A percentile compares a stretch with the other conserved stretches of the same genome.
These are phyloP conservation scores for Mycena crocata DNA, from an alignment of 768 basidiomycete genomes.

Conservation along the genomic window DNA sequence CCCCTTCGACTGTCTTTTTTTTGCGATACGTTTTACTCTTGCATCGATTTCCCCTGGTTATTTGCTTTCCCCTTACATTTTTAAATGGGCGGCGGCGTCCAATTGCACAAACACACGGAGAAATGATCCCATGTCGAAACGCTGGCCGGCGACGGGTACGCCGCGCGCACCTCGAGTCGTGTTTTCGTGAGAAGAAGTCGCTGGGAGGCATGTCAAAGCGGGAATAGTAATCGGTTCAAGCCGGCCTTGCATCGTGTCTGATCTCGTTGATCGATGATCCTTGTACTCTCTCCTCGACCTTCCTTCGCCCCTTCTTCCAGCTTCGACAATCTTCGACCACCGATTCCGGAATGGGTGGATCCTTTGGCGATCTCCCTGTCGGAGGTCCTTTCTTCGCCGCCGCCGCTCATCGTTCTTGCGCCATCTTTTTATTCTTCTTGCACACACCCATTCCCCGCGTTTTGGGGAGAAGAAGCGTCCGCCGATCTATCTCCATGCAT, in stretches of 20 bases:
- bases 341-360: conserved; percentile 27
- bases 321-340: conserved; percentile 17
- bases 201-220: conserved; percentile 11
- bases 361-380: conserved; percentile 19
- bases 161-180: conserved; percentile 9
- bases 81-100: conserved; percentile 21
- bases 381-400: conserved; percentile 17
- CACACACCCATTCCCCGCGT: conserved; percentile 12
- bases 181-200: conserved; percentile 20
- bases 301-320: not conserved
- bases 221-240: conserved; percentile 11
- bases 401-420: conserved; percentile 19
- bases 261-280: conserved; percentile 37
- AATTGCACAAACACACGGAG: conserved; percentile 11
- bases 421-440: conserved; percentile 20
- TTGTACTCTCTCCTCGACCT: not conserved
- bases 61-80: conserved; percentile 44
- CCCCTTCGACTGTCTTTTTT: conserved; percentile 39
- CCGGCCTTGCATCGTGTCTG: conserved; percentile 35
- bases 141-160: not conserved
- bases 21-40: conserved; percentile 46
- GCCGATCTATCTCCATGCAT: conserved; percentile 21
- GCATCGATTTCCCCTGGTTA: conserved; percentile 38
- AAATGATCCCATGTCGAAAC: conserved; percentile 15
- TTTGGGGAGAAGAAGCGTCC: conserved; percentile 14